Conservation (phyloP, 345 rosid genomes). For the thale cress (Arabidopsis thaliana) region TAIR10.1 NC_003071.7:14254001-14254500, state of each 20-base stretch:
- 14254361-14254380: slow-evolving; percentile 57
- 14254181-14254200: slow-evolving; percentile 54
- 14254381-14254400: slow-evolving; percentile 47
- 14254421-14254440: neutral
- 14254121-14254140: neutral
- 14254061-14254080: slow-evolving; percentile 31
- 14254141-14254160: slow-evolving; percentile 15
- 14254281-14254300: slow-evolving; percentile 56
- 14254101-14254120: slow-evolving; percentile 7
- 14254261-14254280: slow-evolving; percentile 47
- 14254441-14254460: slow-evolving; percentile 23
- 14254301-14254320: slow-evolving; percentile 54
- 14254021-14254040: slow-evolving; percentile 20
- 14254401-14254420: neutral
- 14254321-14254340: slow-evolving; percentile 81
- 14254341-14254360: slow-evolving; percentile 50
- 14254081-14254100: slow-evolving; percentile 11
- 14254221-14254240: slow-evolving; percentile 57
- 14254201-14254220: slow-evolving; percentile 69
- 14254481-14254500: slow-evolving; percentile 53
- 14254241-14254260: slow-evolving; percentile 48
- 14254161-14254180: slow-evolving; percentile 37
- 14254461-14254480: slow-evolving; percentile 68
- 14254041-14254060: slow-evolving; percentile 23
- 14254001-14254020: slow-evolving; percentile 21